Percentiles rank a stretch among this genome's conserved stretches.
These are phyloP conservation scores for Leishmania guyanensis DNA, from an alignment of 208 protist genomes.

Conservation along the genomic window DNA sequence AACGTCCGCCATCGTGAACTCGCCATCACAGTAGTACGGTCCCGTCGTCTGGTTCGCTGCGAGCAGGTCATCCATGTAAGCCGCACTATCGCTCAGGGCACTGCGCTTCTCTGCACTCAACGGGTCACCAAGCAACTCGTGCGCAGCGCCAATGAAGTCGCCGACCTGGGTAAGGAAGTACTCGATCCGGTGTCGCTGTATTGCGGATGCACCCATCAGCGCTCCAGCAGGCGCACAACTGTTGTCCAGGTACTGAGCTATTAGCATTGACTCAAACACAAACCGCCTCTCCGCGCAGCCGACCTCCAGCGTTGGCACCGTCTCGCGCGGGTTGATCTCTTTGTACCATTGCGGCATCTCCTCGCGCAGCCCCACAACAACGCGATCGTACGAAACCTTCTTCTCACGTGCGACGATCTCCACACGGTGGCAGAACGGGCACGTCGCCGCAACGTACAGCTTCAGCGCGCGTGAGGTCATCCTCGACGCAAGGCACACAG, in stretches of 20 bases:
- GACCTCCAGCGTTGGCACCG: constrained; percentile 70
- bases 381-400: constrained; percentile 47
- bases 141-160: constrained; percentile 53
- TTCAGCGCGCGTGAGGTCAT: constrained; percentile 40
- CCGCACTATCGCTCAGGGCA: constrained; percentile 49
- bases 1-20: constrained; percentile 78
- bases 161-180: constrained; percentile 73
- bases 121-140: constrained; percentile 54
- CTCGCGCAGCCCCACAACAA: constrained; percentile 43
- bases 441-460: constrained; percentile 53
- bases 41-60: constrained; percentile 55
- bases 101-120: constrained; percentile 62
- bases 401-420: constrained; percentile 66
- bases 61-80: constrained; percentile 70
- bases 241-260: constrained; percentile 73
- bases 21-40: constrained; percentile 69
- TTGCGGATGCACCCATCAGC: constrained; percentile 48
- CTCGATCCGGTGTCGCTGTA: constrained; percentile 67
- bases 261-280: constrained; percentile 74
- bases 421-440: constrained; percentile 75
- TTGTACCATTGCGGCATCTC: constrained; percentile 81
- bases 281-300: constrained; percentile 31
- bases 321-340: constrained; percentile 73
- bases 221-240: constrained; percentile 23
- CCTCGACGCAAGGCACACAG: neutral